Evolutionary conservation across 2,329 filamentous ascomycete genomes (phyloP).

Genomic region (Beauveria asiatica): DNA sequence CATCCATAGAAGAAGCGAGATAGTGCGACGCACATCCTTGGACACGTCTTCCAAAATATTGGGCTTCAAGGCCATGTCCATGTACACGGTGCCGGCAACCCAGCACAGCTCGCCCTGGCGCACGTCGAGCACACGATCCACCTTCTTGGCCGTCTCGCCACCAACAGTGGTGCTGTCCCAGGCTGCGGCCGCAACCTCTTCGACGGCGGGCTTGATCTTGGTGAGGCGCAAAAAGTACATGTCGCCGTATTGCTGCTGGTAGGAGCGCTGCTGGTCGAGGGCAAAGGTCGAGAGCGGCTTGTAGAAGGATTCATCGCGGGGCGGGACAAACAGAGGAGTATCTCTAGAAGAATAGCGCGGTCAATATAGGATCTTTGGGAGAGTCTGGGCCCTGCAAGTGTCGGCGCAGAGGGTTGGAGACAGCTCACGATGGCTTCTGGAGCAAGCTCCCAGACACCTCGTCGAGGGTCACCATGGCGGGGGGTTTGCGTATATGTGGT

Average conservation of each 20-base stretch:
- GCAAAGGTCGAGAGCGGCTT: constrained; percentile 66
- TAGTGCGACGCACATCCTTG: constrained; percentile 59
- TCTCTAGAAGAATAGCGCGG: constrained; percentile 16
- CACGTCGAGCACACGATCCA: constrained; percentile 88
- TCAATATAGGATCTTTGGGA: not conserved
- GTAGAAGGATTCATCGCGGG: constrained; percentile 54
- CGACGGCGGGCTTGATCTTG: constrained; percentile 76
- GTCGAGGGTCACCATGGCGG: constrained; percentile 35
- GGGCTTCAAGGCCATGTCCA: constrained; percentile 94
- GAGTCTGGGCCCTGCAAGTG: not conserved
- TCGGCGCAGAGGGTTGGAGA: not conserved
- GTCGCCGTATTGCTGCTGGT: constrained; percentile 92
- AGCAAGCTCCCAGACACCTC: constrained; percentile 36
- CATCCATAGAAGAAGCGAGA: not conserved
- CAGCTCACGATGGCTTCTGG: constrained; percentile 39
- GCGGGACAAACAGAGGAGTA: constrained; percentile 30
- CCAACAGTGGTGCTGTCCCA: constrained; percentile 76
- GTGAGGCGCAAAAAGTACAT: constrained; percentile 93
- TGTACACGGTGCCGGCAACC: constrained; percentile 90
- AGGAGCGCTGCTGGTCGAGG: constrained; percentile 64
- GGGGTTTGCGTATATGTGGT: constrained; percentile 1
- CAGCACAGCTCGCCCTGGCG: constrained; percentile 93
- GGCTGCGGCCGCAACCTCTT: constrained; percentile 61
- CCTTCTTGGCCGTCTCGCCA: constrained; percentile 63
- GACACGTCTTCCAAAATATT: constrained; percentile 92